Evolutionary conservation across 1,139 yeast species (phyloP), one percentile per base, ranked within the genome.

Genomic region (Candida glucosophila): DNA sequence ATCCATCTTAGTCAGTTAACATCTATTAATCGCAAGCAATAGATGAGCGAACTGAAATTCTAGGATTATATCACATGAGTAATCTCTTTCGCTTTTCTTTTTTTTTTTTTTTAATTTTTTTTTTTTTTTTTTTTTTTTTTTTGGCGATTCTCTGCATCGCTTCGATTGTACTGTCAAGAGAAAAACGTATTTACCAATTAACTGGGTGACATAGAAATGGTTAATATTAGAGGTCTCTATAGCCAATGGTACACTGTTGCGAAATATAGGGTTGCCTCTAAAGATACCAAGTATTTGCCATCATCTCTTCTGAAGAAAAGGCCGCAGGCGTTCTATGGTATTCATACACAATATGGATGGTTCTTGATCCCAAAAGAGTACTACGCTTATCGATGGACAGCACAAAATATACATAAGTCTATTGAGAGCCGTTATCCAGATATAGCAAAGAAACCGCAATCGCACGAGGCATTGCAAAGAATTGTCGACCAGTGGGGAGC

Each of bases 361-460:
- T 49, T 48, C 14, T 40, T 43, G 1, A 41, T 61, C 6, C 56
- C 55, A 3, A 43, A 41, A 23, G 32, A 40, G 5, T 45, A 39
- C 24, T 55, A 44, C 27, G 50, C 54, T 6, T 36, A 40, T 19
- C 37, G 42, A 14, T 57, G 64, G 64, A 57, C 63, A 4, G 31
- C 39, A 4, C 31, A 32, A 3, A 27, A 22, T 1, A 25, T 45
- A 4, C 18, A 32, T 9, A 22, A 33, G 6, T 21, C 22, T 3
- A 29, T 45, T 6, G 18, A 27, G 9, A 28, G 33, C 5, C 30
- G 20, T 21, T 41, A 21, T 14, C 37, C 39, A 1, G 37, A 36
- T 15, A 30, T 29, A 4, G 30, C 30, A 5, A 17, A 16, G 1
- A 28, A 24, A 3, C 28, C 36, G 3, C n/a, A n/a, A n/a, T 24